Conservation (phyloP, 2,329 filamentous ascomycete genomes). For the Penicillium sp. region DNA sequence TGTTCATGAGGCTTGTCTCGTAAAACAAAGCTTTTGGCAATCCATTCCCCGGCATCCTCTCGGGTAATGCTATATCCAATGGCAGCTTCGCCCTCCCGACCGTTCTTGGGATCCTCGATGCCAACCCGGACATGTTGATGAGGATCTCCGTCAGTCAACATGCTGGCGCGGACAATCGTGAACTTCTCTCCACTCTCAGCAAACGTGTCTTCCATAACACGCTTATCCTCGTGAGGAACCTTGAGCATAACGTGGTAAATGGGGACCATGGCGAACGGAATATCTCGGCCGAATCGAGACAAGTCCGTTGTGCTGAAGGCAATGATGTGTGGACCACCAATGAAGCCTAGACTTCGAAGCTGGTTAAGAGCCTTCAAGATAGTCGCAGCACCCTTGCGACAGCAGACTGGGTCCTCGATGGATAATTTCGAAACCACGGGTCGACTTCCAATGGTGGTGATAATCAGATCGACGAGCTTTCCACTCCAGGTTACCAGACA, state of each 20-base stretch:
- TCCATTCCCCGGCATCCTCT: conserved; percentile 27
- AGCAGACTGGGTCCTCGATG: conserved; percentile 34
- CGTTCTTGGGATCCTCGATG: conserved; percentile 24
- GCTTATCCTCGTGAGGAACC: conserved; percentile 37
- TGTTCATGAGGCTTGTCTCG: conserved; percentile 2
- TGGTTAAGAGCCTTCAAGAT: conserved; percentile 21
- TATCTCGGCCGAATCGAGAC: conserved; percentile 26
- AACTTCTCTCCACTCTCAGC: conserved; percentile 18
- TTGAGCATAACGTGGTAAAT: conserved; percentile 30
- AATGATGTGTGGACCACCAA: conserved; percentile 24
- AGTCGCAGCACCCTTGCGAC: conserved; percentile 27
- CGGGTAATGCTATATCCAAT: conserved; percentile 33
- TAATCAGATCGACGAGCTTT: conserved; percentile 39
- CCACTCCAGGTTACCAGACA: conserved; percentile 23
- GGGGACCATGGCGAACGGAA: conserved; percentile 29
- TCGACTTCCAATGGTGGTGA: conserved; percentile 45
- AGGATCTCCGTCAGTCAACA: conserved; percentile 30
- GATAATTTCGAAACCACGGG: conserved; percentile 25
- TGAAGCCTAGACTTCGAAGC: conserved; percentile 14
- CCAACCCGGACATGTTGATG: conserved; percentile 21
- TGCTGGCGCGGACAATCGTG: conserved; percentile 31
- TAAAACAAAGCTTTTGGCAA: conserved; percentile 13
- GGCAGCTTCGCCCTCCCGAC: conserved; percentile 24
- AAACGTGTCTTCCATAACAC: conserved; percentile 29
- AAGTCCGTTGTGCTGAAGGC: conserved; percentile 34